Percentiles rank a stretch among this genome's conserved stretches.
Conservation (phyloP, 2,329 filamentous ascomycete genomes). For the Berkeleyomyces basicola region DNA sequence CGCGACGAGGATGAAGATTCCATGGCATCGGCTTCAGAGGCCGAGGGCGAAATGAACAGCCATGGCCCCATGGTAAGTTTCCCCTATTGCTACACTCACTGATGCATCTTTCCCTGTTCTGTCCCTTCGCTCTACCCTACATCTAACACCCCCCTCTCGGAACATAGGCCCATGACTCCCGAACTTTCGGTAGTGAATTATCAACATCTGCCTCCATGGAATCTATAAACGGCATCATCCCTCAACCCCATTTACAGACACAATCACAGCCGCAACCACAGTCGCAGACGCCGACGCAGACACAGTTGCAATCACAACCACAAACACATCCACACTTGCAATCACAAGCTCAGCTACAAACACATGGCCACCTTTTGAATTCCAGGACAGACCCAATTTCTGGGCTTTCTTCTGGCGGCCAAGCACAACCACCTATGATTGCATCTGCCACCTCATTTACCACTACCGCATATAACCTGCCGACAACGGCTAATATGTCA, state of each 20-base stretch:
- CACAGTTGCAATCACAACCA: neutral
- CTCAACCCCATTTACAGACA: conserved; percentile 21
- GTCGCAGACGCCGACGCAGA: neutral
- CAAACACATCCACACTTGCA: neutral
- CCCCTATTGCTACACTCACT: neutral
- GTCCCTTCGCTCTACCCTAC: neutral
- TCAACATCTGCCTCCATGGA: conserved; percentile 86
- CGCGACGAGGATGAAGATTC: conserved; percentile 86
- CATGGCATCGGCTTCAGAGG: conserved; percentile 18
- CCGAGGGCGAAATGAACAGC: conserved; percentile 10
- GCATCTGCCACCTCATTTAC: conserved; percentile 47
- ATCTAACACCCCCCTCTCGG: neutral
- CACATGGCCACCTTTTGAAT: neutral
- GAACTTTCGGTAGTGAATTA: conserved; percentile 52
- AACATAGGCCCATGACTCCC: conserved; percentile 42
- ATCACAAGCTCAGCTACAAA: neutral
- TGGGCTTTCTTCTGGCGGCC: conserved; percentile 26
- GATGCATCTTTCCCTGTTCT: neutral
- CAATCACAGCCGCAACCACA: neutral
- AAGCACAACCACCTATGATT: conserved; percentile 30
- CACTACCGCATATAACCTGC: conserved; percentile 38
- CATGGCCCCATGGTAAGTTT: conserved; percentile 1
- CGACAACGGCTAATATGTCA: conserved; percentile 46
- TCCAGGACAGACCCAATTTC: conserved; percentile 37
- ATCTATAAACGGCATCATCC: conserved; percentile 58